Percentiles rank a stretch among this genome's conserved stretches.
Evolutionary conservation across 208 protist species (phyloP).

Genomic region (Trypanosoma lewisi): DNA sequence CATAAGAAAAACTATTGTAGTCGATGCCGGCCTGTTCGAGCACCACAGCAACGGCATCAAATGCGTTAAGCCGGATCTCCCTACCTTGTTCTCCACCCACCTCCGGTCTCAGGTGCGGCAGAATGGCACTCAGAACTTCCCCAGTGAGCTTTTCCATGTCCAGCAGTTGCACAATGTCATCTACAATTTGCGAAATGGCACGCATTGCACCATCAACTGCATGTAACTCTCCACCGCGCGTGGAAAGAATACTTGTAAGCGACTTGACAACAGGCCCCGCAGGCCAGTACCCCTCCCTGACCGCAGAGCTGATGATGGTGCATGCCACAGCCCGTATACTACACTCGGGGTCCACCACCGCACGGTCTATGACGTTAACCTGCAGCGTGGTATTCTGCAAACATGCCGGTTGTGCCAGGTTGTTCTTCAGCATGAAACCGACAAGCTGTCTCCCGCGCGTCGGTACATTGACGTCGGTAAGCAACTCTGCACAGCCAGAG

Average conservation of each 20-base stretch:
- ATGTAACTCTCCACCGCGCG: conserved; percentile 32
- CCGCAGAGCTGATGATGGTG: conserved; percentile 73
- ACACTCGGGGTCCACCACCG: conserved; percentile 54
- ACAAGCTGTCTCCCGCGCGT: conserved; percentile 54
- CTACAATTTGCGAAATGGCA: conserved; percentile 73
- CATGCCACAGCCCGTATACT: conserved; percentile 71
- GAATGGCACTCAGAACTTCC: conserved; percentile 38
- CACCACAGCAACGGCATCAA: conserved; percentile 53
- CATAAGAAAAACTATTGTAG: conserved; percentile 53
- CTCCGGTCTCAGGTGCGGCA: conserved; percentile 42
- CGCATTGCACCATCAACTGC: conserved; percentile 72
- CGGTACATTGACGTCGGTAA: conserved; percentile 39
- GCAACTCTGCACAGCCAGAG: conserved; percentile 56
- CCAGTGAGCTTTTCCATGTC: conserved; percentile 56
- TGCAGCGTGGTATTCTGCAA: conserved; percentile 52
- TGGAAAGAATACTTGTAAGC: conserved; percentile 38
- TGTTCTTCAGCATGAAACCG: conserved; percentile 77
- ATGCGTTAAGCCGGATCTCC: conserved; percentile 55
- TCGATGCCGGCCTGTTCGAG: conserved; percentile 69
- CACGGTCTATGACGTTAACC: conserved; percentile 48
- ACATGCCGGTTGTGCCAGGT: conserved; percentile 51
- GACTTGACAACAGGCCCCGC: conserved; percentile 40
- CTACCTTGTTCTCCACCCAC: conserved; percentile 15
- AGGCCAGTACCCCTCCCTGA: conserved; percentile 67
- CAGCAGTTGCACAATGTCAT: conserved; percentile 58